These are phyloP conservation scores for Pyrenula aspistea DNA, from an alignment of 495 filamentous ascomycete species.

Conservation along the genomic window DNA sequence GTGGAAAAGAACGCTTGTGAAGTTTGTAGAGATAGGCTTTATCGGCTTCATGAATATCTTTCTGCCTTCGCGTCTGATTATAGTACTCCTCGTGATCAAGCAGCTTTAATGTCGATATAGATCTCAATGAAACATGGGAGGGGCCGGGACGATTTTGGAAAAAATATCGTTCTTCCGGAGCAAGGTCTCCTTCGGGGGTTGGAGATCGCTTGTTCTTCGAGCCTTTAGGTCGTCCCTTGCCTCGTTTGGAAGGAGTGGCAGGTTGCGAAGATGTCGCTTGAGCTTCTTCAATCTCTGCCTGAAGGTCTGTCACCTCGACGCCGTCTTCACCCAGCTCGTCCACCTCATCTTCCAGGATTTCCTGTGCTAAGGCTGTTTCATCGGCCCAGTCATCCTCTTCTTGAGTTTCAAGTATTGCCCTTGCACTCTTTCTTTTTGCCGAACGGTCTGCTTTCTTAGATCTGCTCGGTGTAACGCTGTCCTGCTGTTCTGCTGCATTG, in stretches of 20 bases:
- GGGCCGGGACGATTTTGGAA: slow-evolving; percentile 77
- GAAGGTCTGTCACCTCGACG: slow-evolving; percentile 24
- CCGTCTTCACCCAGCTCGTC: slow-evolving; percentile 21
- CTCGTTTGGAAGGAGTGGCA: slow-evolving; percentile 41
- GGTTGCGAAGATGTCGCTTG: slow-evolving; percentile 14
- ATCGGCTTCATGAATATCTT: slow-evolving; percentile 62
- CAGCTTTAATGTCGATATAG: slow-evolving; percentile 57
- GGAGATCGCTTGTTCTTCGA: slow-evolving; percentile 57
- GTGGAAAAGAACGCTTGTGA: slow-evolving; percentile 70
- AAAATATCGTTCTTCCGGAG: slow-evolving; percentile 85
- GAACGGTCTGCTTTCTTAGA: slow-evolving; percentile 65
- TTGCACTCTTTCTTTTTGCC: slow-evolving; percentile 74
- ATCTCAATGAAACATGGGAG: slow-evolving; percentile 77
- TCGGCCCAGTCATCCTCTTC: slow-evolving; percentile 69
- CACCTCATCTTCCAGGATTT: slow-evolving; percentile 48
- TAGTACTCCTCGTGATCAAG: slow-evolving; percentile 91
- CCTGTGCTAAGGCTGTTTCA: slow-evolving; percentile 57
- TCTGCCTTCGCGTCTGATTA: slow-evolving; percentile 48
- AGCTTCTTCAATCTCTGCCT: slow-evolving; percentile 18
- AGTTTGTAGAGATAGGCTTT: slow-evolving; percentile 58
- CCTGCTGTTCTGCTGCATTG: slow-evolving; percentile 5
- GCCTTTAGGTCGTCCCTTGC: slow-evolving; percentile 45
- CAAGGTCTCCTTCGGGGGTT: slow-evolving; percentile 67
- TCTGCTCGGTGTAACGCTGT: slow-evolving; percentile 37
- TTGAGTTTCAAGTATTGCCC: slow-evolving; percentile 56